Percentiles rank a stretch among this genome's conserved stretches.
Evolutionary conservation across 2,329 filamentous ascomycete species (phyloP).

Genomic region (Cercospora janseana): DNA sequence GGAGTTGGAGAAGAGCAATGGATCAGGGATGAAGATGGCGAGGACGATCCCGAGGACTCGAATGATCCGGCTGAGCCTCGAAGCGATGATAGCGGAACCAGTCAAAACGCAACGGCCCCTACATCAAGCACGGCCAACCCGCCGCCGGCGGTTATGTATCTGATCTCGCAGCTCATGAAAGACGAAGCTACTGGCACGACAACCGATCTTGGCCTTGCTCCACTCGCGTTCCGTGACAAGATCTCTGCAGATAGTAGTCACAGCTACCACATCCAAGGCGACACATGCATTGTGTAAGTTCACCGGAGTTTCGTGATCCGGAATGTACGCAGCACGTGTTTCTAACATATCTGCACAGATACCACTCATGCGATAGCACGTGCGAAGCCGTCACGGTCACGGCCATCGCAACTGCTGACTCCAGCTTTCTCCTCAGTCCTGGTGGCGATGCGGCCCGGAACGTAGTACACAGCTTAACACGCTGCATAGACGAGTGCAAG

Average conservation of each 20-base stretch:
- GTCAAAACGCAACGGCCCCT: not conserved
- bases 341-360: too few species aligned
- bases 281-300: slow-evolving; percentile 11
- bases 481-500: slow-evolving; percentile 24
- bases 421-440: slow-evolving; percentile 22
- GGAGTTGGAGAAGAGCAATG: slow-evolving; percentile 12
- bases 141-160: too few species aligned
- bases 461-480: slow-evolving; percentile 11
- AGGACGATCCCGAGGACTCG: slow-evolving; percentile 2
- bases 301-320: too few species aligned
- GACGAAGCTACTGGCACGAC: slow-evolving; percentile 14
- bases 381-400: too few species aligned
- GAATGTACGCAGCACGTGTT: too few species aligned
- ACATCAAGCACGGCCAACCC: too few species aligned
- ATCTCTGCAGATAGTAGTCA: slow-evolving; percentile 12
- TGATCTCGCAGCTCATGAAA: slow-evolving; percentile 18
- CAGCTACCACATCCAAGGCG: slow-evolving; percentile 24
- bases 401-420: too few species aligned
- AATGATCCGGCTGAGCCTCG: too few species aligned
- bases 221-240: slow-evolving; percentile 18
- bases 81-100: too few species aligned
- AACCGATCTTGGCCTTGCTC: slow-evolving; percentile 19
- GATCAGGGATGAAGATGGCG: slow-evolving; percentile 11
- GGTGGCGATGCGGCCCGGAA: slow-evolving; percentile 25
- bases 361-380: too few species aligned